Evolutionary conservation across 805 yeast genomes (phyloP).

Genomic region (Zygotorulaspora sp.): DNA sequence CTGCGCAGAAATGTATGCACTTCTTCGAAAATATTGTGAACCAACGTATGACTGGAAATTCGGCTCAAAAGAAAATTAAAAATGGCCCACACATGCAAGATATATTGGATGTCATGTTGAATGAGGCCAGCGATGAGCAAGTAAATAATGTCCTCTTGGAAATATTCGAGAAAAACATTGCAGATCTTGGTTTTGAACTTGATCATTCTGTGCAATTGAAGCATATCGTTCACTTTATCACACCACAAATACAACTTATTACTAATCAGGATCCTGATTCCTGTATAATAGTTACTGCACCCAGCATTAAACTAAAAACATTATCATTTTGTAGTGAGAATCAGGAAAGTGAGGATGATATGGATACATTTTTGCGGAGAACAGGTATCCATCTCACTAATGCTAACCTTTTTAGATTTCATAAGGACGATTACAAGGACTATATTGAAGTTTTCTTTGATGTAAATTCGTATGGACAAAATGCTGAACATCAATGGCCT

Average conservation of each 20-base stretch:
- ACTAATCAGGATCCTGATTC: constrained; percentile 49
- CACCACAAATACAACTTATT: constrained; percentile 79
- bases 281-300: constrained; percentile 68
- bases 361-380: constrained; percentile 56
- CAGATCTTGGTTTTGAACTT: constrained; percentile 36
- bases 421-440: constrained; percentile 44
- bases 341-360: constrained; percentile 40
- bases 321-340: constrained; percentile 54
- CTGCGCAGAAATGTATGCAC: constrained; percentile 46
- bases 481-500: constrained; percentile 58
- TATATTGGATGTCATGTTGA: constrained; percentile 7
- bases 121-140: constrained; percentile 8
- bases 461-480: constrained; percentile 57
- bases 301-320: constrained; percentile 62
- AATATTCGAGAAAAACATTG: constrained; percentile 50
- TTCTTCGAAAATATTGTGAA: constrained; percentile 49
- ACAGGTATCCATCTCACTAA: constrained; percentile 62
- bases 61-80: neutral
- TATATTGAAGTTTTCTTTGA: constrained; percentile 44
- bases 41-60: constrained; percentile 14
- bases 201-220: constrained; percentile 44
- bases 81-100: neutral
- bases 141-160: constrained; percentile 14
- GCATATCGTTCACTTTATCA: constrained; percentile 59
- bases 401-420: constrained; percentile 68